These are phyloP conservation scores for Mycena olivaceomarginata DNA, from an alignment of 768 basidiomycete species.

Conservation along the genomic window DNA sequence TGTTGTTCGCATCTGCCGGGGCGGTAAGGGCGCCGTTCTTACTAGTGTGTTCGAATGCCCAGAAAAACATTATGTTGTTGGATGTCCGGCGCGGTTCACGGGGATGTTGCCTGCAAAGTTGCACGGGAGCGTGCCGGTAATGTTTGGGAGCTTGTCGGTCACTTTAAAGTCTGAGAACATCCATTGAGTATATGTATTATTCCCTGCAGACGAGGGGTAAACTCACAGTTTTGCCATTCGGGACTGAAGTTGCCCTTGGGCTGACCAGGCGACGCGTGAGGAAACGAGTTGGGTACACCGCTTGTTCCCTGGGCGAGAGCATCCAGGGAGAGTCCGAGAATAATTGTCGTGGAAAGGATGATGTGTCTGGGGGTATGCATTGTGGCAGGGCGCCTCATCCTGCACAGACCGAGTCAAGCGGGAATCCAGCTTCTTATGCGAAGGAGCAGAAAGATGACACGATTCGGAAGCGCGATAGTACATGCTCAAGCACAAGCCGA, in stretches of 20 bases:
- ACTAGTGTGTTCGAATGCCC: slow-evolving; percentile 72
- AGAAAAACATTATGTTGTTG: slow-evolving; percentile 79
- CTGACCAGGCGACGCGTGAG: slow-evolving; percentile 48
- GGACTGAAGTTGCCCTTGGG: slow-evolving; percentile 53
- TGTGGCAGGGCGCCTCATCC: slow-evolving; percentile 8
- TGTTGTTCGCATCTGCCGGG: slow-evolving; percentile 46
- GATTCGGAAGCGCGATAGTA: slow-evolving; percentile 37
- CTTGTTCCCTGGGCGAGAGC: slow-evolving; percentile 27
- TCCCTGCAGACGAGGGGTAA: not conserved
- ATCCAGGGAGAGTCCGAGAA: slow-evolving; percentile 1
- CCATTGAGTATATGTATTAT: not conserved
- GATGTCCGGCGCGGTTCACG: slow-evolving; percentile 61
- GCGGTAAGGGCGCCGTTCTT: slow-evolving; percentile 72
- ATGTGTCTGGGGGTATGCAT: slow-evolving; percentile 19
- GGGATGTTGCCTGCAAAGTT: slow-evolving; percentile 65
- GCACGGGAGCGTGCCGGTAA: too few relatives aligned
- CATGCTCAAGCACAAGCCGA: slow-evolving; percentile 4
- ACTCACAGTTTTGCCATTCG: slow-evolving; percentile 64
- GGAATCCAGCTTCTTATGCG: slow-evolving; percentile 13
- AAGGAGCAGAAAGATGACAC: slow-evolving; percentile 23
- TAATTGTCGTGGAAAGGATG: not conserved
- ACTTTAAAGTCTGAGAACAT: slow-evolving; percentile 60
- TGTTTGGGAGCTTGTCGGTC: slow-evolving; percentile 59
- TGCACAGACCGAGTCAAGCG: slow-evolving; percentile 1
- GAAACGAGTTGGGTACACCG: slow-evolving; percentile 42